Evolutionary conservation across 495 filamentous ascomycete species (phyloP), one percentile per base, ranked within the genome.

Genomic region (Apodospora peruviana): DNA sequence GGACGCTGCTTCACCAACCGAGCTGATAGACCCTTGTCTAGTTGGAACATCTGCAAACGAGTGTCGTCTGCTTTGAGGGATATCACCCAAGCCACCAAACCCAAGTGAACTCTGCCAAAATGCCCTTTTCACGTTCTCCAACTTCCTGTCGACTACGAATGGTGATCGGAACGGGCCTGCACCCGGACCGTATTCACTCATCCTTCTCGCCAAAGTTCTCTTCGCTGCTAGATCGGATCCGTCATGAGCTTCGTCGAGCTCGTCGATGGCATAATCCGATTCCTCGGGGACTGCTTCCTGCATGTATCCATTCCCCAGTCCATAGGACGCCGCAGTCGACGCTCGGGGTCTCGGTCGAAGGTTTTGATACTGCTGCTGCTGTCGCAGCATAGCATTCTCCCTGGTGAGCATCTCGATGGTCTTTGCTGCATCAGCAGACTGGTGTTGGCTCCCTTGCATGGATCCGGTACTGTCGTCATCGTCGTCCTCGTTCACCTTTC

Each of bases 81-180:
- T 71, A 44, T 91, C 87, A 17, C 70, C 67, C 34, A 86, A 54
- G 17, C 84, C 79, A 21, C 82, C 83, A 60, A 94, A 95, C 0
- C 86, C 87, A 18, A 90, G 81, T 5, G 86, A 87, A 40, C 83
- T 94, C 60, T 93, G 86, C 93, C 93, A 98, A 51, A 86, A 82
- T 14, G 81, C 84, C 61, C 87, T 90, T 64, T 86, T 86, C 38
- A 89, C 75, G 64, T 80, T 87, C 36, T 90, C 88, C 11, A 90
- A 62, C 38, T 84, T 85, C 51, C 86, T 78, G 52, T 86, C 88
- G 21, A 82, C 55, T 43, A 77, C 66, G 52, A 82, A 79, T 1
- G 79, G 70, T 3, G 78, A 60, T 45, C 81, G 73, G 44, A 77
- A 80, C 22, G 74, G 65, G 22, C 78, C 23, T 7, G 27, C 36